Evolutionary conservation across 2,329 filamentous ascomycete genomes (phyloP).

Genomic region (Diaporthe nobilis): DNA sequence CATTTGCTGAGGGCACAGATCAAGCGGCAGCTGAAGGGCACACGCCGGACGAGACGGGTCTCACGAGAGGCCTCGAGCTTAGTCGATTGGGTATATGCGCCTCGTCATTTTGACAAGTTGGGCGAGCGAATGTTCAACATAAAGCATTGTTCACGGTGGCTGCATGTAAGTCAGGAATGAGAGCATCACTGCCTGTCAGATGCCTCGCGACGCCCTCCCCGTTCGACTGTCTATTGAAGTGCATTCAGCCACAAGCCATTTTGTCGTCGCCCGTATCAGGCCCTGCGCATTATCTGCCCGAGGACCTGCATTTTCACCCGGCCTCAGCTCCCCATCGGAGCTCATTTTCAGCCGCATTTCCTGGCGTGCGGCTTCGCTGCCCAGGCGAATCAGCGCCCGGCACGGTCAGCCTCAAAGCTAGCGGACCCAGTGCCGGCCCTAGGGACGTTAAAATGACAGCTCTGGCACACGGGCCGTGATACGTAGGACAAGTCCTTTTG

Average conservation of each 20-base stretch:
- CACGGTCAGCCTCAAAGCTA: constrained; percentile 9
- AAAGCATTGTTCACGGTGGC: background rate
- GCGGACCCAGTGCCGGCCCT: background rate
- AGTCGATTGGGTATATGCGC: background rate
- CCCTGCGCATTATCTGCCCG: background rate
- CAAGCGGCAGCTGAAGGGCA: constrained; percentile 2
- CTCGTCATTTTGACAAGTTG: background rate
- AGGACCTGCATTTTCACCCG: background rate
- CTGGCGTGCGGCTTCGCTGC: constrained; percentile 4
- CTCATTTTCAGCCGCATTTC: constrained; percentile 29
- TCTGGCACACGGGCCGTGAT: background rate
- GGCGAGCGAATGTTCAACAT: background rate
- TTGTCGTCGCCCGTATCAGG: background rate
- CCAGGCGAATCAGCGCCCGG: constrained; percentile 29
- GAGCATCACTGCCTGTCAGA: background rate
- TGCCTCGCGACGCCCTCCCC: background rate
- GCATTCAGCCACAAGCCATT: background rate
- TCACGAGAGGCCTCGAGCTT: background rate
- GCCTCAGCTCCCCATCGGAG: background rate
- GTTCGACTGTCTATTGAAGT: background rate
- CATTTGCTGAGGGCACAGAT: background rate
- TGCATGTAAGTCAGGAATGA: background rate
- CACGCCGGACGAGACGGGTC: background rate
- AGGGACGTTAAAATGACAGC: background rate
- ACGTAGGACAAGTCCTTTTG: background rate